These are phyloP conservation scores for Chlamydomonas incerta DNA, from an alignment of 139 green algal genomes.

Conservation along the genomic window DNA sequence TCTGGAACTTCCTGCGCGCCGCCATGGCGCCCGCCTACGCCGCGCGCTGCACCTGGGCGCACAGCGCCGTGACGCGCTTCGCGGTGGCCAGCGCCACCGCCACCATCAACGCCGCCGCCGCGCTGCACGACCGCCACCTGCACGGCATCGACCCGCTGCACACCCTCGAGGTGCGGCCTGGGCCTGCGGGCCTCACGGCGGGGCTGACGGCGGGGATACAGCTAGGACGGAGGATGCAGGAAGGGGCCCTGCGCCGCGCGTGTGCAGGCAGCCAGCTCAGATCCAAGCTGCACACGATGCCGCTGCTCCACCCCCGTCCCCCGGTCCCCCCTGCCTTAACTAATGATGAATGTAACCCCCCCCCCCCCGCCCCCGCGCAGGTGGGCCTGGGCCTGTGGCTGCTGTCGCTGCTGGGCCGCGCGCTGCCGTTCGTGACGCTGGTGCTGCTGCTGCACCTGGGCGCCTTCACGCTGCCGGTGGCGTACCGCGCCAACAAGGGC, in stretches of 20 bases:
- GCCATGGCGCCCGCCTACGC: background rate
- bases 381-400: constrained; percentile 35
- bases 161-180: constrained; percentile 16
- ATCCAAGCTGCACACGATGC: too few relatives aligned
- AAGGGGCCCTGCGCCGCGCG: too few relatives aligned
- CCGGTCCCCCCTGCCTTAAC: too few relatives aligned
- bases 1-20: constrained; percentile 38
- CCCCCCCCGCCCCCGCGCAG: background rate
- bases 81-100: background rate
- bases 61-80: constrained; percentile 6
- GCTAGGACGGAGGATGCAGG: too few relatives aligned
- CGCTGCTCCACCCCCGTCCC: too few relatives aligned
- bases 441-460: constrained; percentile 46
- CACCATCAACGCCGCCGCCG: background rate
- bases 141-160: constrained; percentile 34
- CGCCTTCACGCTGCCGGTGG: constrained; percentile 28
- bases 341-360: background rate
- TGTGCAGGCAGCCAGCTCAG: too few relatives aligned
- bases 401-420: constrained; percentile 34
- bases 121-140: constrained; percentile 33
- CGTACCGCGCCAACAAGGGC: constrained; percentile 7
- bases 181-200: too few relatives aligned
- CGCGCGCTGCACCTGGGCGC: constrained; percentile 26
- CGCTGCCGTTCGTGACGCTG: constrained; percentile 31
- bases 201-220: too few relatives aligned